Evolutionary conservation across 331 rosid species (phyloP), one percentile per base, ranked within the genome.

Genomic region (Phaseolus coccineus): DNA sequence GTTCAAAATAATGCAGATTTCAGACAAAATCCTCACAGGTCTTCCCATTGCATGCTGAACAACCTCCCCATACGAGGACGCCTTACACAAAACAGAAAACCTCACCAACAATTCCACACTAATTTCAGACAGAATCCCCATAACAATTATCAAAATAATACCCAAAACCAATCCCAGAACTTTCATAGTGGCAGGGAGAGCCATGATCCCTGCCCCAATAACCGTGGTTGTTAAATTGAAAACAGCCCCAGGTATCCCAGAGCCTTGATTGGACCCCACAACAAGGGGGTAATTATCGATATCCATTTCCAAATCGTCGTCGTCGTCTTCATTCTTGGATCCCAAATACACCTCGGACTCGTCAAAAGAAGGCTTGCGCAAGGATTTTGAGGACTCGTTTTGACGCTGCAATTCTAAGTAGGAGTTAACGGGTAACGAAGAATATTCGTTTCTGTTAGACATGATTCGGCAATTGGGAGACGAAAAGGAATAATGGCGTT

Each of bases 121-220:
- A 80, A 89, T 68, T 81, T 95, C 94, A 0, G 99, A 95, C 76
- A 95, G 82, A 79, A 95, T 37, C 8, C 99, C 99, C 74, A 95
- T 91, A 71, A 95, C 27, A 68, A 95, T 62, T 1, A 95, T 93
- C 87, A 95, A 74, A 3, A 91, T 56, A 79, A 83, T 78, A 66
- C 99, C 98, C 63, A 87, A 56, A 87, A 82, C 80, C 10, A 95
- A 59, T 3, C 99, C 99, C 37, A 95, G 96, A 83, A 93, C 96
- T 80, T 95, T 95, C 98, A 95, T 95, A 13, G 97, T 86, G 33
- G 99, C 99, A 81, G 99, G 99, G 24, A 95, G 82, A 47, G 98
- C 96, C 99, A 95, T 95, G 33, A 95, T 83, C 85, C 99, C 97
- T 2, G 99, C 99, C 69, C 99, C 99, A 84, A 95, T 90, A 16